Evolutionary conservation across 495 filamentous ascomycete genomes (phyloP), one percentile per base, ranked within the genome.

Genomic region (Trichoderma parareesei): DNA sequence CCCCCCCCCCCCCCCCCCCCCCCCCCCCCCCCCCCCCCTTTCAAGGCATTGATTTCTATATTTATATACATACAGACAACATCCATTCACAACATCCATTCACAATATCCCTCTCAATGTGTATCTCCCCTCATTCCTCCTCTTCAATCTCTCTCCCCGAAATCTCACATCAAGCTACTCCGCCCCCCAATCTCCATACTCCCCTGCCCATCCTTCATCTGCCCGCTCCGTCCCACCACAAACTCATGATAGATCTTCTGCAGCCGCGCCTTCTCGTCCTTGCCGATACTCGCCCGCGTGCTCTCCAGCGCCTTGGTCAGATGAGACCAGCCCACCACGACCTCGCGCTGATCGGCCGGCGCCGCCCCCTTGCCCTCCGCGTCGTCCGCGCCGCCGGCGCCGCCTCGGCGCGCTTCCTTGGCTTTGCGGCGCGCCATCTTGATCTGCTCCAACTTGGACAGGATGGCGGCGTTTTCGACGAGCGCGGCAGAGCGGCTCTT

Each of bases 201-300:
- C 1, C 89, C 92, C 74, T 98, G 89, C 10, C 94, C 94, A 74
- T 86, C 92, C 48, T 84, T 89, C 91, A 98, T 91, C 73, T 97
- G 94, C 37, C 94, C 94, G 73, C 91, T 96, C 66, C 94, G 82
- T 8, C 91, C 92, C 7, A 88, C 87, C 5, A 97, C 84, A 79
- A 98, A 98, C 79, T 98, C 95, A 6, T 82, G 79, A 72, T 98
- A 98, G 65, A 98, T 96, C 6, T 79, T 81, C 70, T 83, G 81
- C 67, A 98, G 71, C 67, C 93, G 81, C 69, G 75, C 79, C 69
- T 87, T 81, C 77, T 98, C 94, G 38, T 89, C 78, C 3, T 76
- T 72, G 66, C 88, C 88, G 49, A 98, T 93, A 71, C 90, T 95
- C n/a, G 87, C 81, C 63, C 93, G 79, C 14, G 95, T 97, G n/a